A percentile compares a stretch with the other conserved stretches of the same genome.
Conservation (phyloP, 768 basidiomycete species). For the Russula lepida region DNA sequence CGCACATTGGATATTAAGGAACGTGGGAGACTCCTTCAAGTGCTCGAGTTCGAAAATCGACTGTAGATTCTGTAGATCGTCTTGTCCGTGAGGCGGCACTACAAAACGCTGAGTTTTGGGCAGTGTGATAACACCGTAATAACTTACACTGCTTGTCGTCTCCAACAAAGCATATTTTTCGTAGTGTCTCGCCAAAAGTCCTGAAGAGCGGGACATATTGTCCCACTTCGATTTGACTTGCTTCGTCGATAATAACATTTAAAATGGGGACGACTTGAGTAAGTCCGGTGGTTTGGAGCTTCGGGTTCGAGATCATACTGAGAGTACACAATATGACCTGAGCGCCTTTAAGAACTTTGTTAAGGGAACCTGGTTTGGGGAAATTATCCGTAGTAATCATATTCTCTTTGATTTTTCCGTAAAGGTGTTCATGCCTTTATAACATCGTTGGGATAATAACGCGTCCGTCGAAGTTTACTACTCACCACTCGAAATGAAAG, state of each 20-base stretch:
- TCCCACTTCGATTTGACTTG: conserved; percentile 25
- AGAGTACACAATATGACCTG: conserved; percentile 69
- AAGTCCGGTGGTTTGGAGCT: conserved; percentile 18
- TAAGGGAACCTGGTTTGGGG: conserved; percentile 16
- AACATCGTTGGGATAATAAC: not conserved
- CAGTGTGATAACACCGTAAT: not conserved
- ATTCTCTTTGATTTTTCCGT: conserved; percentile 39
- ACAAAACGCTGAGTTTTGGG: conserved; percentile 3
- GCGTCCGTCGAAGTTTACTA: conserved; percentile 14
- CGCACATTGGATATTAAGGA: conserved; percentile 73
- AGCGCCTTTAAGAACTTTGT: conserved; percentile 32
- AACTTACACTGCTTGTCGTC: conserved; percentile 36
- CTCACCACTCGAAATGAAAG: conserved; percentile 61
- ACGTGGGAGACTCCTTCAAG: conserved; percentile 38
- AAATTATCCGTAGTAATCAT: conserved; percentile 44
- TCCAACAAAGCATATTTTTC: conserved; percentile 35
- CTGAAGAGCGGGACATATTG: conserved; percentile 28
- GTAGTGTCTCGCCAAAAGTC: conserved; percentile 24
- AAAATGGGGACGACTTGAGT: conserved; percentile 25
- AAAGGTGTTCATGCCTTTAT: conserved; percentile 75
- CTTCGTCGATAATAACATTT: conserved; percentile 33
- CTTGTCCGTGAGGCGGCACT: conserved; percentile 80
- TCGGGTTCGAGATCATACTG: conserved; percentile 54
- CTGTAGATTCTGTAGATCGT: conserved; percentile 51
- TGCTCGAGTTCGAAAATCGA: conserved; percentile 76